Conservation (phyloP, 495 filamentous ascomycete genomes). For the Penicillium psychrofluorescens region DNA sequence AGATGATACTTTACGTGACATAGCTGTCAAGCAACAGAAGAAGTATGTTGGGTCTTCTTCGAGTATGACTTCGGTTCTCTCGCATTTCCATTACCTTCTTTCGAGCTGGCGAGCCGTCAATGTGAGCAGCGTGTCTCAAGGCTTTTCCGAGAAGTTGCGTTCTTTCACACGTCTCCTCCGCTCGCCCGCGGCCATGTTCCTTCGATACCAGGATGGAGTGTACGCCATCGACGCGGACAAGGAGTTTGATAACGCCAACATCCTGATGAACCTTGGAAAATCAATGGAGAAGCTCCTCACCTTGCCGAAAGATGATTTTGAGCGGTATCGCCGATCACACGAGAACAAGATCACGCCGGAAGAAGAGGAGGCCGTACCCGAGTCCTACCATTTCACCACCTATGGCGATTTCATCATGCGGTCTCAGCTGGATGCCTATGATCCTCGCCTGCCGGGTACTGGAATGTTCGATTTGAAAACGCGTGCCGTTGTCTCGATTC, state of each 20-base stretch:
- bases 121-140: slow-evolving; percentile 51
- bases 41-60: slow-evolving; percentile 94
- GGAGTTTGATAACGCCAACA: slow-evolving; percentile 75
- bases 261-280: slow-evolving; percentile 83
- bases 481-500: slow-evolving; percentile 80
- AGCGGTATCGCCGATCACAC: slow-evolving; percentile 66
- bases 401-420: slow-evolving; percentile 89
- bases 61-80: slow-evolving; percentile 82
- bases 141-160: slow-evolving; percentile 50
- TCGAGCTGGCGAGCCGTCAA: slow-evolving; percentile 76
- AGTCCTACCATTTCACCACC: slow-evolving; percentile 83
- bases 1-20: slow-evolving; percentile 57
- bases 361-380: slow-evolving; percentile 56
- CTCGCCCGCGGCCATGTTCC: slow-evolving; percentile 71
- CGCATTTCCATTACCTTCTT: slow-evolving; percentile 89
- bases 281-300: slow-evolving; percentile 98
- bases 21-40: slow-evolving; percentile 60
- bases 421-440: slow-evolving; percentile 90
- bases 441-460: slow-evolving; percentile 76
- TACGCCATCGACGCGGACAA: slow-evolving; percentile 99
- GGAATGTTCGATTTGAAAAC: slow-evolving; percentile 98
- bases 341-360: slow-evolving; percentile 55
- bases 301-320: slow-evolving; percentile 68
- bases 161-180: slow-evolving; percentile 65
- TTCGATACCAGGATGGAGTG: slow-evolving; percentile 73